These are phyloP conservation scores for Scleroderma citrinum DNA, from an alignment of 768 basidiomycete species.

Conservation along the genomic window DNA sequence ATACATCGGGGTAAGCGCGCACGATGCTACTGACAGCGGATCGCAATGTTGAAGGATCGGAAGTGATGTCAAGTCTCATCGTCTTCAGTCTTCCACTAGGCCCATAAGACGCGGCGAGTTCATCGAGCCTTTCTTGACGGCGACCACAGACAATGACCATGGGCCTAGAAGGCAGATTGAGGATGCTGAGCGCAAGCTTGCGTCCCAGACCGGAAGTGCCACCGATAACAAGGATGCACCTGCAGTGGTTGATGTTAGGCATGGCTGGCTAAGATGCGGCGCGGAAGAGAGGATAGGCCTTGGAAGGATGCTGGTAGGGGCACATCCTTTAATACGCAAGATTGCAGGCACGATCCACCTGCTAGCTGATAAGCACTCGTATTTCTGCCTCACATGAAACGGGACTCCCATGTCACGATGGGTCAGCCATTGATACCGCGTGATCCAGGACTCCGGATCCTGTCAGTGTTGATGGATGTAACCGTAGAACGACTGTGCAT, in stretches of 20 bases:
- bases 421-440: no score
- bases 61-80: constrained; percentile 38
- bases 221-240: constrained; percentile 48
- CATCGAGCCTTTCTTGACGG: constrained; percentile 45
- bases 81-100: constrained; percentile 33
- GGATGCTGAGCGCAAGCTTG: constrained; percentile 45
- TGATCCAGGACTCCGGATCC: no score
- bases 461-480: no score
- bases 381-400: no score
- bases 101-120: constrained; percentile 29
- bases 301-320: no score
- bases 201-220: constrained; percentile 55
- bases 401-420: no score
- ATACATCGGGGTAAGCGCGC: constrained; percentile 42
- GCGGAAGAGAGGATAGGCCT: no score
- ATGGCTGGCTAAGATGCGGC: no score
- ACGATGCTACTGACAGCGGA: constrained; percentile 36
- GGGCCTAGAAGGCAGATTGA: constrained; percentile 40
- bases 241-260: constrained; percentile 38
- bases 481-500: no score
- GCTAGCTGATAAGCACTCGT: no score
- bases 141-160: constrained; percentile 47
- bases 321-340: no score
- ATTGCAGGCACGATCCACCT: no score
- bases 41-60: constrained; percentile 33